Conservation (phyloP, 441 rosid species). For the Rhodomyrtus psidioides region DNA sequence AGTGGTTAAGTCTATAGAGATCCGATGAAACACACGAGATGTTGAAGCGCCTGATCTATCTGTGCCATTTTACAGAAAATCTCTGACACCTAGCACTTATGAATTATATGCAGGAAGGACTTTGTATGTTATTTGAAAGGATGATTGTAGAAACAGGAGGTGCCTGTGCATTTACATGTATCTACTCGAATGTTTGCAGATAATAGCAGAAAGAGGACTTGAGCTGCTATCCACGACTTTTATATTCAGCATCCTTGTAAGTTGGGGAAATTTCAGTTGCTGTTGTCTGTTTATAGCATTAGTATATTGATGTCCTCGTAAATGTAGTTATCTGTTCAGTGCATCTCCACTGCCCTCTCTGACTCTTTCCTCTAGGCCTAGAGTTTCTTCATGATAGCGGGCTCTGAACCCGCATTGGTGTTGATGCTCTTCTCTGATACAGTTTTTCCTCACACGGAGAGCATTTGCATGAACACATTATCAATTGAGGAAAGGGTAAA, state of each 20-base stretch:
- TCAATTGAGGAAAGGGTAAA: neutral
- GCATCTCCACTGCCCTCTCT: neutral
- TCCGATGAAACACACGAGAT: neutral
- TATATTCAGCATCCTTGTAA: conserved; percentile 64
- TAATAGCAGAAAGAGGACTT: conserved; percentile 71
- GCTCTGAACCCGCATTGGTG: rapidly evolving
- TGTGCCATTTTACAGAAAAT: rapidly evolving
- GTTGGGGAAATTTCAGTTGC: conserved; percentile 10
- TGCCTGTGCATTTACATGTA: neutral
- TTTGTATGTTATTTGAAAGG: neutral
- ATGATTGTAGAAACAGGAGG: neutral
- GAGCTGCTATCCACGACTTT: conserved; percentile 75
- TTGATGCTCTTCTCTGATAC: neutral
- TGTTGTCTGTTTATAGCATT: neutral
- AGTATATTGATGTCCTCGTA: rapidly evolving
- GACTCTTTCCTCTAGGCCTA: neutral
- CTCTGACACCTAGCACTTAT: neutral
- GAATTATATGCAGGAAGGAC: neutral
- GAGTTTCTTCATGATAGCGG: rapidly evolving
- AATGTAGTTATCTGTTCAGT: neutral
- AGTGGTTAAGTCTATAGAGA: neutral
- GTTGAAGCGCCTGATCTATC: neutral
- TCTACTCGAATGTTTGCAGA: conserved; percentile 28
- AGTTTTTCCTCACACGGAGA: neutral
- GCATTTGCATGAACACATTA: rapidly evolving